These are phyloP conservation scores for Trametes meyenii DNA, from an alignment of 768 basidiomycete genomes.

Conservation along the genomic window DNA sequence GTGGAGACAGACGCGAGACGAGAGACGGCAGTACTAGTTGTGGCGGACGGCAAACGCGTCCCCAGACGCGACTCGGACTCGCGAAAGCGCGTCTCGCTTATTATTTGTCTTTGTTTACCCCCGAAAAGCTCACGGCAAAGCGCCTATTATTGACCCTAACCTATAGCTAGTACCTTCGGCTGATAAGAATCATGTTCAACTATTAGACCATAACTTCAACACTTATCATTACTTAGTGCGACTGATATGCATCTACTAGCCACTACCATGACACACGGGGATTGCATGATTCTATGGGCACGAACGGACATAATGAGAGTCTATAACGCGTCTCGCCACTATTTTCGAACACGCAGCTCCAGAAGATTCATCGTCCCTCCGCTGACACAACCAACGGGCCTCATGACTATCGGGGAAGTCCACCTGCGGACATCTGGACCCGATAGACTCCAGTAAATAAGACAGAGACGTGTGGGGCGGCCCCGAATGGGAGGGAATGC, in stretches of 20 bases:
- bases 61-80: too few species aligned
- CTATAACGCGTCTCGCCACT: slow-evolving; percentile 3
- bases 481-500: slow-evolving; percentile 3
- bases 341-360: neutral
- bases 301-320: neutral
- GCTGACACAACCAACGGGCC: neutral
- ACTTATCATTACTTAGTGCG: too few species aligned
- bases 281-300: too few species aligned
- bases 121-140: neutral
- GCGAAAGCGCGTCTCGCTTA: slow-evolving; percentile 20
- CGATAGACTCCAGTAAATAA: neutral
- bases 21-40: too few species aligned
- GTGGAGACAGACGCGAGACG: neutral
- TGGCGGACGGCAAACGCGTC: slow-evolving; percentile 6
- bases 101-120: slow-evolving; percentile 17
- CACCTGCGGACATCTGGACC: slow-evolving; percentile 1
- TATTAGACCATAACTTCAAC: too few species aligned
- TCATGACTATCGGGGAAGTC: neutral
- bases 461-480: neutral
- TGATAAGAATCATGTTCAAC: too few species aligned
- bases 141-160: too few species aligned
- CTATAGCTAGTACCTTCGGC: too few species aligned
- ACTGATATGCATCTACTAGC: too few species aligned
- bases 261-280: too few species aligned
- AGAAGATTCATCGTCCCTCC: neutral